Percentiles rank a stretch among this genome's conserved stretches.
These are phyloP conservation scores for Xylaria digitata DNA, from an alignment of 2,329 filamentous ascomycete genomes.

Conservation along the genomic window DNA sequence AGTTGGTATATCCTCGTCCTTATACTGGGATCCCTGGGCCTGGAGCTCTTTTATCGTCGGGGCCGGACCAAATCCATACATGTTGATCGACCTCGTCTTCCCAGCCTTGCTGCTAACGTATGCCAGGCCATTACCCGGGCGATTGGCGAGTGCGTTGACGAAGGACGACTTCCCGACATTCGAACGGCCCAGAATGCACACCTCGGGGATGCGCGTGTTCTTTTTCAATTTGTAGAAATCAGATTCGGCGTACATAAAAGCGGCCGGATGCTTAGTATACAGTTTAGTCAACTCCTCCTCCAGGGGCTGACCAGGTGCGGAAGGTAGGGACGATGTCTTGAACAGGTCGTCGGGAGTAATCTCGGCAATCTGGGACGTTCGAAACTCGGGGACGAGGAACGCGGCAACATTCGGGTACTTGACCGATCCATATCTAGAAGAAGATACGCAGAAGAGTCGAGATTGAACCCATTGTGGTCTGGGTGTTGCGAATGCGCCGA, in stretches of 20 bases:
- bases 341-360: slow-evolving; percentile 49
- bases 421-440: slow-evolving; percentile 10
- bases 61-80: slow-evolving; percentile 63
- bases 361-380: slow-evolving; percentile 41
- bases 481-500: slow-evolving; percentile 34
- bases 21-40: slow-evolving; percentile 37
- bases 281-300: slow-evolving; percentile 42
- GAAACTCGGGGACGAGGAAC: slow-evolving; percentile 46
- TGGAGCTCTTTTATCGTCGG: slow-evolving; percentile 45
- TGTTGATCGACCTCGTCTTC: slow-evolving; percentile 66
- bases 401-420: slow-evolving; percentile 46
- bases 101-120: slow-evolving; percentile 63
- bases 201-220: slow-evolving; percentile 66
- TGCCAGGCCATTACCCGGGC: slow-evolving; percentile 58
- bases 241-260: slow-evolving; percentile 45
- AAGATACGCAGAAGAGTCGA: slow-evolving; percentile 29
- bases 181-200: slow-evolving; percentile 85
- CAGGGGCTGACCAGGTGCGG: slow-evolving; percentile 42
- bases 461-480: slow-evolving; percentile 21
- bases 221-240: slow-evolving; percentile 60
- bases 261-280: slow-evolving; percentile 45
- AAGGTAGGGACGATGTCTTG: slow-evolving; percentile 46
- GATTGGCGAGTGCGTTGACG: slow-evolving; percentile 81
- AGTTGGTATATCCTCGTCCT: slow-evolving; percentile 55
- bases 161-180: slow-evolving; percentile 92